Percentiles rank a stretch among this genome's conserved stretches.
Evolutionary conservation across 2,329 filamentous ascomycete genomes (phyloP).

Genomic region (Colletotrichum sp.): DNA sequence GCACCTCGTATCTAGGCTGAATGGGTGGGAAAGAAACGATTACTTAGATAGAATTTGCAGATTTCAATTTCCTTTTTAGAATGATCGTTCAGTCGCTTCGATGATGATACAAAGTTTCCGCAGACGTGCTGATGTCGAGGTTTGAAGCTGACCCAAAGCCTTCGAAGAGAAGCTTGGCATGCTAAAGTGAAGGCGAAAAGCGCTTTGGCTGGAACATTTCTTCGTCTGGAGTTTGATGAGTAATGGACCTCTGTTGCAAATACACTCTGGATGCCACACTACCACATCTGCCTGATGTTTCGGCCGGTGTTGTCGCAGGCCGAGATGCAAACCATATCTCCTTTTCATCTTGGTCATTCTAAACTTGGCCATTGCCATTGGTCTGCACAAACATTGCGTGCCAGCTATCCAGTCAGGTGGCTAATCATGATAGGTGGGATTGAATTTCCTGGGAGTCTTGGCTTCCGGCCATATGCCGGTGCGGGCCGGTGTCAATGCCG

Average conservation of each 20-base stretch:
- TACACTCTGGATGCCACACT: neutral
- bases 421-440: neutral
- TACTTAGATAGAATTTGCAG: neutral
- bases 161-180: too few species aligned
- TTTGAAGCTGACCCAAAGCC: too few species aligned
- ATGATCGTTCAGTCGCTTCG: neutral
- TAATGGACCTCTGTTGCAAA: accelerated
- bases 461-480: neutral
- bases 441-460: neutral
- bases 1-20: neutral
- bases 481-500: neutral
- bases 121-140: neutral
- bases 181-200: too few species aligned
- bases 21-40: neutral
- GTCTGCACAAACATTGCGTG: neutral
- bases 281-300: neutral
- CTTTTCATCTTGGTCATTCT: neutral
- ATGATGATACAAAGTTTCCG: neutral
- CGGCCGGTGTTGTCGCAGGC: neutral
- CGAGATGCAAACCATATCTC: neutral
- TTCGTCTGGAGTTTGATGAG: accelerated
- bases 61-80: neutral
- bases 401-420: neutral
- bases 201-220: accelerated
- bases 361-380: accelerated